These are phyloP conservation scores for Corylus heterophylla DNA, from an alignment of 306 rosid species.

Conservation along the genomic window DNA sequence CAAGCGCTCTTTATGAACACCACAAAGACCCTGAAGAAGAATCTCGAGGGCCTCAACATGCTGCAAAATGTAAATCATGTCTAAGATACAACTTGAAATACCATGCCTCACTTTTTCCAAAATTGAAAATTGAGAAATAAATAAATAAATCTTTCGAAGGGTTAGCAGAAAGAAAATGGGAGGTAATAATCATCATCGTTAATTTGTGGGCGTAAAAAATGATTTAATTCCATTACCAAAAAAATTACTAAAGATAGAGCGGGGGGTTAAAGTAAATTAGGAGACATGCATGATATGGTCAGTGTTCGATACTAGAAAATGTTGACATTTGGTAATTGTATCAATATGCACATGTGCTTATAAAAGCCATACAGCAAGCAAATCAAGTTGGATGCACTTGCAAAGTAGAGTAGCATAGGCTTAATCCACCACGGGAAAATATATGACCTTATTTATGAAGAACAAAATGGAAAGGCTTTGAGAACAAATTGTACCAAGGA, in stretches of 20 bases:
- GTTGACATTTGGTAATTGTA: not conserved
- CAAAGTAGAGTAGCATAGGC: not conserved
- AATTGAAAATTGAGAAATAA: not conserved
- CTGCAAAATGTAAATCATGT: slow-evolving; percentile 46
- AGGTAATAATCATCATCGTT: not conserved
- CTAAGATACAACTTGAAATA: slow-evolving; percentile 16
- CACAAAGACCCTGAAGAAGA: slow-evolving; percentile 95
- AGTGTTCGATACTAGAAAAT: not conserved
- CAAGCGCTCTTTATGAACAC: slow-evolving; percentile 77
- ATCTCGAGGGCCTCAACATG: slow-evolving; percentile 98
- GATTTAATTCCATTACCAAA: not conserved
- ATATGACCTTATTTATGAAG: no score
- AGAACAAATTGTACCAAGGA: no score
- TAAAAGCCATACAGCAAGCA: not conserved
- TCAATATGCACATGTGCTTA: not conserved
- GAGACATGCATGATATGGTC: not conserved
- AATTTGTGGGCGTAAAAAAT: not conserved
- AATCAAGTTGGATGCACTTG: not conserved
- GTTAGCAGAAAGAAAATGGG: not conserved
- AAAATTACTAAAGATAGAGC: not conserved
- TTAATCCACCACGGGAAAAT: no score
- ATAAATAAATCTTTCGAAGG: not conserved
- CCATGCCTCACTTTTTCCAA: not conserved
- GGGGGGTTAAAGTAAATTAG: not conserved
- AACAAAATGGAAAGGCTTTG: no score